Evolutionary conservation across 192 early-diverging fungal genomes (phyloP).

Genomic region (Rhizophagus clarus): DNA sequence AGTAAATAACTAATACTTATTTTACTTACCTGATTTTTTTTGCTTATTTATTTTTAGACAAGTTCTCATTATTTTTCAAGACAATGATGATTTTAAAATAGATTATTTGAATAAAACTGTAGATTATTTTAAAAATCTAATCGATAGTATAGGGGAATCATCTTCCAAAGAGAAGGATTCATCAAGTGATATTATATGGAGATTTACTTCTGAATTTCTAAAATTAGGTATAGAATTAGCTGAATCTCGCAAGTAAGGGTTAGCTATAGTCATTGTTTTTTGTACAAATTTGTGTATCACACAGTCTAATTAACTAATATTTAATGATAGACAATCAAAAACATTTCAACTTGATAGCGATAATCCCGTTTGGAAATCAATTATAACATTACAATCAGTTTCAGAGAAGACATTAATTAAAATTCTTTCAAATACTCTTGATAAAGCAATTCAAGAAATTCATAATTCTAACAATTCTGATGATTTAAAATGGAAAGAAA

Average conservation of each 20-base stretch:
- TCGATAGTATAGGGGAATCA: neutral
- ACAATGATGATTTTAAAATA: neutral
- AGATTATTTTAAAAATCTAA: neutral
- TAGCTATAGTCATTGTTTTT: neutral
- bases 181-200: constrained; percentile 1
- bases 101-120: neutral
- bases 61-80: neutral
- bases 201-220: constrained; percentile 2
- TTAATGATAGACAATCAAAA: neutral
- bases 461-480: neutral
- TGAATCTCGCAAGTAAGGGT: neutral
- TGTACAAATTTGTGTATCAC: neutral
- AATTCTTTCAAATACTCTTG: neutral
- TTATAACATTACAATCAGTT: neutral
- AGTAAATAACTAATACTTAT: too few species aligned
- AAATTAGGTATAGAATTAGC: neutral
- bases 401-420: neutral
- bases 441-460: neutral
- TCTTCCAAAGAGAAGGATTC: neutral
- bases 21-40: neutral
- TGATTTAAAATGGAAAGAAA: neutral
- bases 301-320: neutral
- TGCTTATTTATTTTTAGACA: neutral
- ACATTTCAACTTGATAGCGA: neutral
- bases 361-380: neutral